Evolutionary conservation across 78 protist species (phyloP).

Genomic region (Dictyostelium firmibasis): DNA sequence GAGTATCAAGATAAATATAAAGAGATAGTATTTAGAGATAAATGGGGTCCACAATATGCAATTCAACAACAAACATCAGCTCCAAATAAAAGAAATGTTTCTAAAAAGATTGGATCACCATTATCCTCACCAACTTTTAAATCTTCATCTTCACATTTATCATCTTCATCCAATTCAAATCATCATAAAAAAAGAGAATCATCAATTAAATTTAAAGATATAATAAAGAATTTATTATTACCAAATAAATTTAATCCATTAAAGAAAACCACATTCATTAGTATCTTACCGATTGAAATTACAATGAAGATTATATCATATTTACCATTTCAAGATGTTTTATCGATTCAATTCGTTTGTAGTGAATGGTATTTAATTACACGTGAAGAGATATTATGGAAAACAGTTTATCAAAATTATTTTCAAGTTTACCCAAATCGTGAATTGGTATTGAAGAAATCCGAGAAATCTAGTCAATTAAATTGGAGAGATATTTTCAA

Average conservation of each 20-base stretch:
- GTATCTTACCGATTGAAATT: constrained; percentile 32
- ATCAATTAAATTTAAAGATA: not conserved
- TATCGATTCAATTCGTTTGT: constrained; percentile 27
- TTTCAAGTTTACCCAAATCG: constrained; percentile 18
- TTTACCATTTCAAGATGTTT: constrained; percentile 23
- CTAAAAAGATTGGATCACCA: not conserved
- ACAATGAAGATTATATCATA: constrained; percentile 15
- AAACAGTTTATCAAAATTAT: constrained; percentile 19
- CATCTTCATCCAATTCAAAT: not conserved
- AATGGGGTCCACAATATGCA: constrained; percentile 12
- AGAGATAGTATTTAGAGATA: not conserved
- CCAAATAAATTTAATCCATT: constrained; percentile 2
- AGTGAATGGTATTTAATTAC: not conserved
- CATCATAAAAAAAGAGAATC: not conserved
- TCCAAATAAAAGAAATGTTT: not conserved
- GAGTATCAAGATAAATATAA: not conserved
- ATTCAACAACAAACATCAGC: not conserved
- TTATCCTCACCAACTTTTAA: not conserved
- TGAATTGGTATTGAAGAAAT: not conserved
- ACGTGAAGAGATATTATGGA: constrained; percentile 48
- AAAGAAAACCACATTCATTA: constrained; percentile 11
- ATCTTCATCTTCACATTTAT: not conserved
- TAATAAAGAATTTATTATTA: constrained; percentile 1
- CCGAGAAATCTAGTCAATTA: not conserved
- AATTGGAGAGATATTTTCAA: constrained; percentile 67